phyloP scores from a whole-genome alignment of 169 alveolate genomes.

The Neospora caninum region DNA sequence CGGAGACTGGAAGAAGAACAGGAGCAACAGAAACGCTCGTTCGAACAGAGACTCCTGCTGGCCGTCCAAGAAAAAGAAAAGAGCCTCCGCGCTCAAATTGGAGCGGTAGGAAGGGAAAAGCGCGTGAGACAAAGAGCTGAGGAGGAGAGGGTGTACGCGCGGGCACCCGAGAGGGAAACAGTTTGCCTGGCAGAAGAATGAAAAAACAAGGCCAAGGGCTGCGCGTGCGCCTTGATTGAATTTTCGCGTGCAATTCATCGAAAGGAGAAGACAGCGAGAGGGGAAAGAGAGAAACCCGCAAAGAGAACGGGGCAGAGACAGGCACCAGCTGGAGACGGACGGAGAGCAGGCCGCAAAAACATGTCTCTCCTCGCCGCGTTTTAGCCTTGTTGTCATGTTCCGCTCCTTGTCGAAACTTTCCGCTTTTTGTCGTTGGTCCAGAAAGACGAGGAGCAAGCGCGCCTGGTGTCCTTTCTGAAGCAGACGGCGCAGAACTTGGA shows the following conservation, averaged over 20 bases:
- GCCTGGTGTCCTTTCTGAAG: background rate
- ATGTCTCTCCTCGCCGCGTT: background rate
- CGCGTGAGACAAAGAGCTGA: background rate
- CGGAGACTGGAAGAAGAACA: constrained; percentile 29
- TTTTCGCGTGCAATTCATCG: no score
- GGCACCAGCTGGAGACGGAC: no score
- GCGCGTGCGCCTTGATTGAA: no score
- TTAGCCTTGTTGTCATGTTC: background rate
- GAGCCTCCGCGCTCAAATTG: background rate
- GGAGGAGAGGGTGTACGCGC: background rate
- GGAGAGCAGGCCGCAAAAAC: no score
- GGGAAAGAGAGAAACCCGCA: no score
- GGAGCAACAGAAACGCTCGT: background rate
- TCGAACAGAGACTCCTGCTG: background rate
- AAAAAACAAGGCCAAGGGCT: no score
- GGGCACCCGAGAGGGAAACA: background rate
- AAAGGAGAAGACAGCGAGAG: no score
- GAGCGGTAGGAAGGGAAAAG: background rate
- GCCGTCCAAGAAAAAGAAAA: constrained; percentile 8
- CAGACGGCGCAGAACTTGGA: background rate
- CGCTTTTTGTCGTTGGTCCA: background rate
- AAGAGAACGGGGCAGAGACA: no score
- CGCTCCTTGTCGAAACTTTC: background rate
- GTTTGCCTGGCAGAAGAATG: background rate
- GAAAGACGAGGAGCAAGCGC: constrained; percentile 4